phyloP scores from a whole-genome alignment of 805 yeast genomes.

The Candida bentonensis region DNA sequence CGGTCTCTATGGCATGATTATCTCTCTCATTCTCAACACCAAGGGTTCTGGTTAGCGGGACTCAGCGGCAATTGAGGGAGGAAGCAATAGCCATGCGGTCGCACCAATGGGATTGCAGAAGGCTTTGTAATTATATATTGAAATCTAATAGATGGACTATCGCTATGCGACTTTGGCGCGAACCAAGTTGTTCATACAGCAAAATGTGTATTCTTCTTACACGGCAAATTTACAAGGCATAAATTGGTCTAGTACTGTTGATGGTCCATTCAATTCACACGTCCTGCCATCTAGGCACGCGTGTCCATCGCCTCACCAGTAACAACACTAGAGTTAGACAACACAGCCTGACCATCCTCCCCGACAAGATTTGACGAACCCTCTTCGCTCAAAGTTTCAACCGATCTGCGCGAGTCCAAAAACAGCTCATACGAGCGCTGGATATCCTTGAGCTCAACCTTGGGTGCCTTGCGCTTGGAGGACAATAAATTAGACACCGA shows the following conservation, averaged over 20 bases:
- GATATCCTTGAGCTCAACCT: constrained; percentile 67
- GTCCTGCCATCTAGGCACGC: background rate
- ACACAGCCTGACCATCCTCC: constrained; percentile 2
- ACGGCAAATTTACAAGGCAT: no score
- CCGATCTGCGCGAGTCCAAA: constrained; percentile 81
- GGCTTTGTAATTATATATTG: background rate
- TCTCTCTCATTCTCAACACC: constrained; percentile 84
- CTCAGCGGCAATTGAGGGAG: no score
- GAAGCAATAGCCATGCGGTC: no score
- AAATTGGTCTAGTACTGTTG: no score
- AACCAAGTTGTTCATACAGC: no score
- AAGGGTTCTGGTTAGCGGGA: background rate
- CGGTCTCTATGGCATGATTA: constrained; percentile 88
- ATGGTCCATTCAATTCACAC: no score
- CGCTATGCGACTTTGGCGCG: no score
- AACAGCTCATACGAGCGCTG: constrained; percentile 79
- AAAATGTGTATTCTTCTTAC: no score
- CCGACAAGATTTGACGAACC: constrained; percentile 53
- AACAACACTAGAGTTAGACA: constrained; percentile 3
- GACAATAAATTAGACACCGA: constrained; percentile 84
- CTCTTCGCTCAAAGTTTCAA: constrained; percentile 66
- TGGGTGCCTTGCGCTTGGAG: constrained; percentile 55
- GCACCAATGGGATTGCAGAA: no score
- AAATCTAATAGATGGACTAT: background rate
- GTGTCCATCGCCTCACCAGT: constrained; percentile 2